These are phyloP conservation scores for Fagopyrum tataricum DNA, from an alignment of 148 eudicot species.

Conservation along the genomic window DNA sequence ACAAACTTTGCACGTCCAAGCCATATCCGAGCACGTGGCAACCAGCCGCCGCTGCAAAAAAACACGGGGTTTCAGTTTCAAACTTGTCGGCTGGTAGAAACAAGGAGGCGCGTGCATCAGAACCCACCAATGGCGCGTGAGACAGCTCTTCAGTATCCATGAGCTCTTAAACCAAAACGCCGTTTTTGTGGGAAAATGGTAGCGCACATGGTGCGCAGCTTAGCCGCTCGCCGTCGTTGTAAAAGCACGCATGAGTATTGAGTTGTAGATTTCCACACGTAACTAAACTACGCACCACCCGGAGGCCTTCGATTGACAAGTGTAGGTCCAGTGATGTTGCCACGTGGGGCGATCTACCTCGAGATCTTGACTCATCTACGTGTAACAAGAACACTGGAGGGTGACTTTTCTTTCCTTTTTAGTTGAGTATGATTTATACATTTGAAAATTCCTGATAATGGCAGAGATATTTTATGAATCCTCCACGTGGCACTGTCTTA, in stretches of 20 bases:
- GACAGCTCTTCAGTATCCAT: not conserved
- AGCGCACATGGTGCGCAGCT: slow-evolving; percentile 2
- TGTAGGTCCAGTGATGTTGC: not conserved
- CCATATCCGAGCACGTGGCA: not conserved
- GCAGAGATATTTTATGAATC: not conserved
- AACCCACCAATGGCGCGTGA: not conserved
- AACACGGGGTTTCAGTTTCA: not conserved
- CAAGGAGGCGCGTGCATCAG: not conserved
- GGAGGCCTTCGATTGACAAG: not conserved
- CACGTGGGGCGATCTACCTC: not conserved
- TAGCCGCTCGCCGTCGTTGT: not conserved
- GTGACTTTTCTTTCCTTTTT: slow-evolving; percentile 12
- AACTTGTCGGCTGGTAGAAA: not conserved
- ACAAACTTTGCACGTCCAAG: not conserved
- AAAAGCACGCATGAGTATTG: not conserved
- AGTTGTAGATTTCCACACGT: not conserved
- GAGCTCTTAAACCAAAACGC: too few relatives aligned
- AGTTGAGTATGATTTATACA: not conserved
- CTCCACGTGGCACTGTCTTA: not conserved
- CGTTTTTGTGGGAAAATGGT: not conserved
- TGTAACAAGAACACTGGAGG: not conserved
- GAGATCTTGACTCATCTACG: not conserved
- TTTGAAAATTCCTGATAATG: not conserved
- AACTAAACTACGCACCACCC: not conserved
- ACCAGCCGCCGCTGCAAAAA: not conserved